A percentile compares a stretch with the other conserved stretches of the same genome.
Conservation (phyloP, 768 basidiomycete genomes). For the Fomitopsis pulvina region DNA sequence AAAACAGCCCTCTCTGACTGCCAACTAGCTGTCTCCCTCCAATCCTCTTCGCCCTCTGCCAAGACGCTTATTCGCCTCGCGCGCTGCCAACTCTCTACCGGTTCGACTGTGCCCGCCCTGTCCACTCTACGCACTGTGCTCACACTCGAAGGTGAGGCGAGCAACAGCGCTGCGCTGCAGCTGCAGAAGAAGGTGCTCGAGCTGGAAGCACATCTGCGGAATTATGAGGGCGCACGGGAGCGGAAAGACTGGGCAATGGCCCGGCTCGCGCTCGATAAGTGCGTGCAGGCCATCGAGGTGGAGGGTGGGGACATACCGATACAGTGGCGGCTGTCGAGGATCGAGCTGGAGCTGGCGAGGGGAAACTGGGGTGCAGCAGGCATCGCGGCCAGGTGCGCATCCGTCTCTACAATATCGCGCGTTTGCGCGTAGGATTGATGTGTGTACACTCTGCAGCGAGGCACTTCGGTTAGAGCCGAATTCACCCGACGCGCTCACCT, state of each 20-base stretch:
- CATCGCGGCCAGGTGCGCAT: constrained; percentile 63
- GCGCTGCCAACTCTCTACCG: constrained; percentile 78
- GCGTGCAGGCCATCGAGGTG: constrained; percentile 62
- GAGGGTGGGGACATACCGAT: constrained; percentile 71
- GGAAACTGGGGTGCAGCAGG: constrained; percentile 71
- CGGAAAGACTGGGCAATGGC: constrained; percentile 74
- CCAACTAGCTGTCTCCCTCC: constrained; percentile 63
- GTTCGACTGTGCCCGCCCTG: constrained; percentile 57
- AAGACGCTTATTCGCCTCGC: constrained; percentile 83
- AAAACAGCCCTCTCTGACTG: constrained; percentile 71
- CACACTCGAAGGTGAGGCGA: constrained; percentile 51
- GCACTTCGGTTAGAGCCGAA: constrained; percentile 64
- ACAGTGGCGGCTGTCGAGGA: constrained; percentile 76
- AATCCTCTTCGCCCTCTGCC: constrained; percentile 49
- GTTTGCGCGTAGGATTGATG: not conserved
- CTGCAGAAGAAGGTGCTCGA: constrained; percentile 54
- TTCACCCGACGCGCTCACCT: constrained; percentile 71
- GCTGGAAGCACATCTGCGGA: constrained; percentile 61
- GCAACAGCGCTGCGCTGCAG: constrained; percentile 51
- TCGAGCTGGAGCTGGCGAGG: constrained; percentile 71
- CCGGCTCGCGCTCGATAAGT: constrained; percentile 73
- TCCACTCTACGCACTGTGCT: constrained; percentile 60
- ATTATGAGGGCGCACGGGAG: constrained; percentile 48
- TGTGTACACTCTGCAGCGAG: constrained; percentile 47
- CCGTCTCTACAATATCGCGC: not conserved